phyloP scores from a whole-genome alignment of 371 early-diverging fungal genomes.

The Apophysomyces variabilis region DNA sequence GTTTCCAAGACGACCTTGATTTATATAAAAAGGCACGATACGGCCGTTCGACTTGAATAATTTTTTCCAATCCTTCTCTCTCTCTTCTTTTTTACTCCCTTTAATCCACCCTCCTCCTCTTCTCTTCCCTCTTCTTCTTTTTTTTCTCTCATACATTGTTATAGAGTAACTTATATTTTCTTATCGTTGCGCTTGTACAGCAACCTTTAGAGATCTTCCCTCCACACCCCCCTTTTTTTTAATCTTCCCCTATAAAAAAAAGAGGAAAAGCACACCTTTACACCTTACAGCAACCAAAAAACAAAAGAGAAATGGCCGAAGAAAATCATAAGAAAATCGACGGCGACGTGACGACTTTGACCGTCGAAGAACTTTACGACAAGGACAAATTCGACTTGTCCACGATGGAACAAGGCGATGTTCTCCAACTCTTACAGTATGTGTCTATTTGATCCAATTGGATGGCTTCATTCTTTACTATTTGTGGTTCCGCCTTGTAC shows the following conservation, averaged over 20 bases:
- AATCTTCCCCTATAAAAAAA: neutral
- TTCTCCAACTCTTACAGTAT: constrained; percentile 67
- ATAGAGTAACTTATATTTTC: constrained; percentile 1
- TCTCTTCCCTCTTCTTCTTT: constrained; percentile 6
- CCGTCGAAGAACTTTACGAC: constrained; percentile 73
- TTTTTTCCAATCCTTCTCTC: constrained; percentile 8
- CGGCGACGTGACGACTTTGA: constrained; percentile 27
- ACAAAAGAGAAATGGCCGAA: constrained; percentile 25
- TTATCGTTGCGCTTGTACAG: constrained; percentile 14
- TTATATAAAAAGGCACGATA: constrained; percentile 4
- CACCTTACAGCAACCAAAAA: neutral
- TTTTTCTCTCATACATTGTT: neutral
- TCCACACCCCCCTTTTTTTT: neutral
- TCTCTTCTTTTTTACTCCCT: neutral
- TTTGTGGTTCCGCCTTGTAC: constrained; percentile 10
- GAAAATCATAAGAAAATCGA: constrained; percentile 20
- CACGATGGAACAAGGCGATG: constrained; percentile 70
- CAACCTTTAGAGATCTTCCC: constrained; percentile 16
- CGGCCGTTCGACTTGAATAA: neutral
- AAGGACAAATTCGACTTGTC: constrained; percentile 79
- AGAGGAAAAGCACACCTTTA: neutral
- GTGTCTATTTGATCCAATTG: constrained; percentile 14
- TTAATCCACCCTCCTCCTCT: constrained; percentile 7
- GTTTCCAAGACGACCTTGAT: neutral
- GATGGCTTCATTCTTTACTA: neutral